Conservation (phyloP, 768 basidiomycete genomes). For the Stropharia rugosoannulata region DNA sequence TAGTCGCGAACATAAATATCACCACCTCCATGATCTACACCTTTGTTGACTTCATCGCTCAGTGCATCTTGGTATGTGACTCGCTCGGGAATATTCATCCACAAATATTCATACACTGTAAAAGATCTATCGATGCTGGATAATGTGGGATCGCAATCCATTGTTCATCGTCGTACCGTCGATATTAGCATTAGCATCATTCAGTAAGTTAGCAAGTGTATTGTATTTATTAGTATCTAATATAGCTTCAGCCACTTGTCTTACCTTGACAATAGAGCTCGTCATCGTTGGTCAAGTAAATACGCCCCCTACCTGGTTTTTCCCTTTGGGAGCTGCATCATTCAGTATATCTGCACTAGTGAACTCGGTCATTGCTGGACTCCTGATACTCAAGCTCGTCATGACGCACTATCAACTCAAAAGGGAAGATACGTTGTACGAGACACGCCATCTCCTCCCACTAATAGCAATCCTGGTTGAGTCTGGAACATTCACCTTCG, state of each 20-base stretch:
- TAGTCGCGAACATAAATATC: neutral
- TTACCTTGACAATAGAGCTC: neutral
- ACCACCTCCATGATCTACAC: conserved; percentile 6
- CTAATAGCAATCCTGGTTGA: conserved; percentile 2
- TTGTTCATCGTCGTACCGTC: neutral
- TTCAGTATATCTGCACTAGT: conserved; percentile 5
- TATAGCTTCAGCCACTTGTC: neutral
- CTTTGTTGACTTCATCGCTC: conserved; percentile 4
- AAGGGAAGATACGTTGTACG: neutral
- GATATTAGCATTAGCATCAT: conserved; percentile 2
- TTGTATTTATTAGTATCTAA: neutral
- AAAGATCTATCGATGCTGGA: conserved; percentile 12
- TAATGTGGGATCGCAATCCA: conserved; percentile 2
- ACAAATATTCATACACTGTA: neutral
- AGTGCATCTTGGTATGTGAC: conserved; percentile 5
- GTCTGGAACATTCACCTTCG: conserved; percentile 3
- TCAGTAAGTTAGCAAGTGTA: neutral
- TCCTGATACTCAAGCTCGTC: conserved; percentile 5
- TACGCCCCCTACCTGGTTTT: neutral
- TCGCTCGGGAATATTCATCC: neutral
- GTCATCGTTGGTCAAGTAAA: neutral
- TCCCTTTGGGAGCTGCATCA: conserved; percentile 1
- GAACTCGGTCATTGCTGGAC: conserved; percentile 5
- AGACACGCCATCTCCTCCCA: neutral
- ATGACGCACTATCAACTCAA: neutral